A percentile compares a stretch with the other conserved stretches of the same genome.
phyloP scores from a whole-genome alignment of 495 filamentous ascomycete genomes.

The Staphylotrichum longicolle region DNA sequence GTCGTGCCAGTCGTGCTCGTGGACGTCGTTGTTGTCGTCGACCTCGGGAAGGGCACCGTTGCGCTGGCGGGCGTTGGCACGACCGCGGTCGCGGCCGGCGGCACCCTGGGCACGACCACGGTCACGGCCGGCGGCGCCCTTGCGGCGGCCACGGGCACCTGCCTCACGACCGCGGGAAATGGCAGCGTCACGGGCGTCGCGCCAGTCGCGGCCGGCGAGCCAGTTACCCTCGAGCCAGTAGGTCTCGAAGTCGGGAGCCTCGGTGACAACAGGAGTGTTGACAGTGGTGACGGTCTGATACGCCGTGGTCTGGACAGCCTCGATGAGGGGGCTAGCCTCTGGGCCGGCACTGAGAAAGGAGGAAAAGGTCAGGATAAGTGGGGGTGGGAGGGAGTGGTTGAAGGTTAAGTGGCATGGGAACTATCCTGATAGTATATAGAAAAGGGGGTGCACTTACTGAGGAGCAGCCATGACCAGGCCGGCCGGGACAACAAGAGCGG shows the following conservation, averaged over 20 bases:
- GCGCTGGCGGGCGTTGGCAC: too few species aligned
- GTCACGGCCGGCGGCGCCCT: background rate
- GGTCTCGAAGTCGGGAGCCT: background rate
- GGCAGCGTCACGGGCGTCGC: slow-evolving; percentile 6
- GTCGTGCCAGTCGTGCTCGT: slow-evolving; percentile 10
- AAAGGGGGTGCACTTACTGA: background rate
- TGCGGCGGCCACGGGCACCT: background rate
- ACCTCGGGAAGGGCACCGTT: too few species aligned
- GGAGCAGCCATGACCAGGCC: background rate
- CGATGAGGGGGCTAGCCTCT: too few species aligned
- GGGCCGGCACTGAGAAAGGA: too few species aligned
- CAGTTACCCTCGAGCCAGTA: background rate
- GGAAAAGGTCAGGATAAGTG: too few species aligned
- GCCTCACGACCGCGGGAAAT: background rate
- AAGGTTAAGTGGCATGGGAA: too few species aligned
- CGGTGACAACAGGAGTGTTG: background rate
- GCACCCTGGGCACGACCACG: too few species aligned
- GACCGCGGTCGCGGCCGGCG: too few species aligned
- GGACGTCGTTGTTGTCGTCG: background rate
- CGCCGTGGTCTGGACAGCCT: too few species aligned
- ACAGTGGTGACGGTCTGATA: background rate
- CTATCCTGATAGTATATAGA: too few species aligned
- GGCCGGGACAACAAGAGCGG: background rate
- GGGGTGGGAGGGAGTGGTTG: background rate
- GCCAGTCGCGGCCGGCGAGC: slow-evolving; percentile 10